phyloP scores from a whole-genome alignment of 1,284 basidiomycete genomes.

The Porogramme epimiltina region DNA sequence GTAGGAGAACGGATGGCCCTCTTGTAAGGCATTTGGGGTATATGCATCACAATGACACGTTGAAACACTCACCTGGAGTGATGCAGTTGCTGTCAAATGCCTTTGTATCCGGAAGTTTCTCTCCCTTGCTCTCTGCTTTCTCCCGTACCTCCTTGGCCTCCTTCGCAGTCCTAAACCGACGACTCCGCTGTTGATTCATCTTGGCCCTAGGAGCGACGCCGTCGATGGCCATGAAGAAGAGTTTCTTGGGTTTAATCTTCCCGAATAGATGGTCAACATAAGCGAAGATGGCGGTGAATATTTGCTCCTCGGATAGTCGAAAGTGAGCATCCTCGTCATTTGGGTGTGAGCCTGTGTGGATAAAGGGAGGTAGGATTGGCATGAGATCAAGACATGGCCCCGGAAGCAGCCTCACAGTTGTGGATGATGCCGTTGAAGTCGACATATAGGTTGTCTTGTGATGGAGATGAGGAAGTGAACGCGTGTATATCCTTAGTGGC shows the following conservation, averaged over 20 bases:
- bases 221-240: constrained; percentile 98
- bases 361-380: background rate
- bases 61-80: constrained; percentile 83
- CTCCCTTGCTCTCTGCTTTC: constrained; percentile 87
- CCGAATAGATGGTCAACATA: constrained; percentile 98
- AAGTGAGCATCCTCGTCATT: constrained; percentile 96
- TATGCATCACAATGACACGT: constrained; percentile 7
- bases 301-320: constrained; percentile 93
- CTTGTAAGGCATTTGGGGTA: background rate
- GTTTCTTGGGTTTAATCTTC: constrained; percentile 96
- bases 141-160: constrained; percentile 88
- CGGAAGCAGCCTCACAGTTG: constrained; percentile 66
- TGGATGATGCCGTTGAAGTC: constrained; percentile 99
- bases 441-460: constrained; percentile 83
- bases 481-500: background rate
- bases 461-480: constrained; percentile 13
- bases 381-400: background rate
- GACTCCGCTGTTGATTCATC: constrained; percentile 98
- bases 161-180: constrained; percentile 94
- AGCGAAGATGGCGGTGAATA: constrained; percentile 95
- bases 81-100: constrained; percentile 99
- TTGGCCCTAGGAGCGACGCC: constrained; percentile 98
- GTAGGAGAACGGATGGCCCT: background rate
- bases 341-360: constrained; percentile 75
- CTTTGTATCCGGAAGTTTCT: constrained; percentile 90